These are phyloP conservation scores for Sanghuangporus baumii DNA, from an alignment of 1,284 basidiomycete species.

Conservation along the genomic window DNA sequence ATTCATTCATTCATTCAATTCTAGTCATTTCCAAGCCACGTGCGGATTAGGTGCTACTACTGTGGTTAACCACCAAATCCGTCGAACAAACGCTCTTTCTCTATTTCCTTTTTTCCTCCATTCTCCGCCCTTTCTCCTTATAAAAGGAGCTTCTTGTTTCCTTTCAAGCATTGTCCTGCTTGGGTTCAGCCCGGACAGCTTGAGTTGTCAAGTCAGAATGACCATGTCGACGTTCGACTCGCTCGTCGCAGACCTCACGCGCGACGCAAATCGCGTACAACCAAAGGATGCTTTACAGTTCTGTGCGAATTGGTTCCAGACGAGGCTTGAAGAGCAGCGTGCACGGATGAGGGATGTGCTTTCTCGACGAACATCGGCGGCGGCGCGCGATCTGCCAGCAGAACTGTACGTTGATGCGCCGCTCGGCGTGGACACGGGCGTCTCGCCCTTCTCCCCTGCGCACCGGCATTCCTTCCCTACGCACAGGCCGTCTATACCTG, in stretches of 20 bases:
- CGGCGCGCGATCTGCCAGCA: conserved; percentile 44
- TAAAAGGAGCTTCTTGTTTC: conserved; percentile 9
- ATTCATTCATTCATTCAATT: neutral
- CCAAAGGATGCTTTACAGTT: conserved; percentile 91
- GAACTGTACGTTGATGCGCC: conserved; percentile 58
- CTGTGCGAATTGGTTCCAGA: conserved; percentile 94
- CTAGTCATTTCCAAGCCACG: neutral
- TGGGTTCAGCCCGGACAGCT: neutral
- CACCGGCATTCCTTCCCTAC: conserved; percentile 33
- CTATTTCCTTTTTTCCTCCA: neutral
- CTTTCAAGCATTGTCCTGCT: neutral
- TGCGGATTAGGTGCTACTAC: neutral
- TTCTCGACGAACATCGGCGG: conserved; percentile 39
- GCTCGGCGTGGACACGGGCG: conserved; percentile 32
- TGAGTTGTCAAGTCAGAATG: neutral
- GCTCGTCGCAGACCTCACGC: conserved; percentile 82
- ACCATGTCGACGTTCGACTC: conserved; percentile 70
- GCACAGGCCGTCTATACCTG: conserved; percentile 40
- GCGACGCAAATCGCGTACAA: conserved; percentile 79
- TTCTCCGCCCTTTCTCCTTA: neutral
- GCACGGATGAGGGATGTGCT: conserved; percentile 64
- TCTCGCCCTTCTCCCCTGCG: conserved; percentile 41
- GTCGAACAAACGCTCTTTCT: neutral
- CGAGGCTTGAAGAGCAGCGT: conserved; percentile 78
- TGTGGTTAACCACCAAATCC: too few species aligned